Percentiles rank a stretch among this genome's conserved stretches.
These are phyloP conservation scores for Tuber microsphaerosporum DNA, from an alignment of 495 filamentous ascomycete genomes.

Conservation along the genomic window DNA sequence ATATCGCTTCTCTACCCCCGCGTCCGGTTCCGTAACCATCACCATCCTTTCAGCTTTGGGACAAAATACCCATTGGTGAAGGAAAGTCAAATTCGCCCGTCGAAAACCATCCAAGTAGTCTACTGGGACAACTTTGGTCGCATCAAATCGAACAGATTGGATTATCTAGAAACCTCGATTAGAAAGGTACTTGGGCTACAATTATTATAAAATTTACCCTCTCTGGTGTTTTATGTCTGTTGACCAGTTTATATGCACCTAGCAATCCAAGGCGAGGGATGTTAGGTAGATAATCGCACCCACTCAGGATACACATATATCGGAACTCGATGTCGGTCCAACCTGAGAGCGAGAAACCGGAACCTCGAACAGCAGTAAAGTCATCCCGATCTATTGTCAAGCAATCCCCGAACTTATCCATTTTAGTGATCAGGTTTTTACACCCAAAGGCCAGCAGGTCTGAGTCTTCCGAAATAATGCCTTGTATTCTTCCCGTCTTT, in stretches of 20 bases:
- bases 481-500: slow-evolving; percentile 68
- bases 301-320: slow-evolving; percentile 91
- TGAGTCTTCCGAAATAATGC: slow-evolving; percentile 93
- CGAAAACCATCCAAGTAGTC: slow-evolving; percentile 69
- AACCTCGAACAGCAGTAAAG: slow-evolving; percentile 64
- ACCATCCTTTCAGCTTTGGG: slow-evolving; percentile 63
- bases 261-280: slow-evolving; percentile 84
- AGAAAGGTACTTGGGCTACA: background rate
- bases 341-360: slow-evolving; percentile 77
- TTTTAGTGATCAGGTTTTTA: slow-evolving; percentile 80
- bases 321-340: slow-evolving; percentile 91
- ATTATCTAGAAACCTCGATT: slow-evolving; percentile 42
- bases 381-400: slow-evolving; percentile 81
- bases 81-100: slow-evolving; percentile 84
- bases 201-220: slow-evolving; percentile 46
- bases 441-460: slow-evolving; percentile 94
- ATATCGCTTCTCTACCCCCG: slow-evolving; percentile 54
- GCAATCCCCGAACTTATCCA: slow-evolving; percentile 87
- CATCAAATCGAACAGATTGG: slow-evolving; percentile 75
- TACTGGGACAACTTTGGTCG: slow-evolving; percentile 67
- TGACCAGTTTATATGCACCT: slow-evolving; percentile 81
- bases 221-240: slow-evolving; percentile 81
- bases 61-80: slow-evolving; percentile 91
- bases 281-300: slow-evolving; percentile 89
- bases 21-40: slow-evolving; percentile 52